Evolutionary conservation across 2,329 filamentous ascomycete genomes (phyloP), one percentile per base, ranked within the genome.

Genomic region (Dichotomopilus funicola): DNA sequence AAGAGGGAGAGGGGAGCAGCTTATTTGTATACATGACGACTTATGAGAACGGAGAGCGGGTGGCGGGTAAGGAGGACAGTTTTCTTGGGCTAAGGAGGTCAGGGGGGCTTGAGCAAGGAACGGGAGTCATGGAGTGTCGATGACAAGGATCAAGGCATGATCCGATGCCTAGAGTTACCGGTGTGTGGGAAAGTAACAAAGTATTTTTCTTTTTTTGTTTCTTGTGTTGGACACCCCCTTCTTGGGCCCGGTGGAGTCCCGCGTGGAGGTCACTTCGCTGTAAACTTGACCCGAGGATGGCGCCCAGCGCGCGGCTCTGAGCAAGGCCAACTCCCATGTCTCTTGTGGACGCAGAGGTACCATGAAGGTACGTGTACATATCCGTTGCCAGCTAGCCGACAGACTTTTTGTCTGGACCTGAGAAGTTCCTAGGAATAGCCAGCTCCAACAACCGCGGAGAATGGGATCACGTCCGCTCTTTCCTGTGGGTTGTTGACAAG

Each of bases 21-120:
- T 59, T 65, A 65, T 64, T 61, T 65, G 62, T 65, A 65, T 59
- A 59, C 57, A 56, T 36, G 54, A 57, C 42, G 51, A 53, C 41
- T 19, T 44, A 27, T 27, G 55, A 45, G 40, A 38, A 43, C 49
- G 43, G 41, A 42, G 49, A 45, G 52, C 41, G 37, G 48, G 53
- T 48, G 48, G 59, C 57, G 49, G 57, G 56, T 47, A 56, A 50
- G 55, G 59, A 53, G 41, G 41, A 45, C 31, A 12, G 8, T 11
- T n/a, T 50, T 27, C 19, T 44, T 36, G 45, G 9, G 12, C 34
- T 44, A 52, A 38, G 54, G 53, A 58, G 59, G 50, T 47, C 53
- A 54, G 51, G 56, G 45, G 41, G 31, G 46, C 53, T 37, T 61
- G 59, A 54, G 57, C 19, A 61, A 43, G 55, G 59, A 58, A 51